These are phyloP conservation scores for Penicillium sp. DNA, from an alignment of 2,329 filamentous ascomycete species.

Conservation along the genomic window DNA sequence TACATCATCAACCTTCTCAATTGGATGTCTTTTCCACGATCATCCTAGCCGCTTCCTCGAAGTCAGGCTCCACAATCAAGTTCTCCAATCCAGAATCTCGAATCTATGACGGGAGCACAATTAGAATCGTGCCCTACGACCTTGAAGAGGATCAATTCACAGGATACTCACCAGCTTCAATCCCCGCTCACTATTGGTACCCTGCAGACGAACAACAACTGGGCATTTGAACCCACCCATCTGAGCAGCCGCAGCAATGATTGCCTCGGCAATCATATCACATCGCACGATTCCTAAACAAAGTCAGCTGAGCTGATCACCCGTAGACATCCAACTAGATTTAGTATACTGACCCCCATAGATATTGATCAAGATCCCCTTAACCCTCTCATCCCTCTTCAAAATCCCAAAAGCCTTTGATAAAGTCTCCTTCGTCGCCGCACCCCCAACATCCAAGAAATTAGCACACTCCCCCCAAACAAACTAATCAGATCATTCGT, in stretches of 20 bases:
- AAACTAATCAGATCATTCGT: slow-evolving; percentile 32
- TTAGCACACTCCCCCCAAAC: slow-evolving; percentile 32
- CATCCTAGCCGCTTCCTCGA: slow-evolving; percentile 31
- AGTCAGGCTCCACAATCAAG: slow-evolving; percentile 41
- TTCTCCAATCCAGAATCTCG: slow-evolving; percentile 35
- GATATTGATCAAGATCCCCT: slow-evolving; percentile 55
- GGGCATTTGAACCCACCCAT: slow-evolving; percentile 42
- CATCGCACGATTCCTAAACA: slow-evolving; percentile 48
- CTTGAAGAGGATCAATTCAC: too few relatives aligned
- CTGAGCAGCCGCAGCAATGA: slow-evolving; percentile 43
- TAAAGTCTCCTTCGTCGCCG: slow-evolving; percentile 30
- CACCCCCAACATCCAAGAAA: slow-evolving; percentile 34
- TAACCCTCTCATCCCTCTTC: slow-evolving; percentile 21
- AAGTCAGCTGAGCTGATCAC: background rate
- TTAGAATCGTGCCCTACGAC: background rate
- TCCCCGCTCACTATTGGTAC: slow-evolving; percentile 46
- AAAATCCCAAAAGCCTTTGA: slow-evolving; percentile 31
- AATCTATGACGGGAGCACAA: slow-evolving; percentile 26
- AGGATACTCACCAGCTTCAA: slow-evolving; percentile 39
- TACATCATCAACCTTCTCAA: too few relatives aligned
- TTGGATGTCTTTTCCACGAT: slow-evolving; percentile 34
- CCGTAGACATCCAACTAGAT: too few relatives aligned
- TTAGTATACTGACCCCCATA: slow-evolving; percentile 33
- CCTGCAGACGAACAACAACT: slow-evolving; percentile 48
- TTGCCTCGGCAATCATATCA: slow-evolving; percentile 52